Evolutionary conservation across 163 green algal species (phyloP), one percentile per base, ranked within the genome.

Genomic region (Chlamydomonas reinhardtii): DNA sequence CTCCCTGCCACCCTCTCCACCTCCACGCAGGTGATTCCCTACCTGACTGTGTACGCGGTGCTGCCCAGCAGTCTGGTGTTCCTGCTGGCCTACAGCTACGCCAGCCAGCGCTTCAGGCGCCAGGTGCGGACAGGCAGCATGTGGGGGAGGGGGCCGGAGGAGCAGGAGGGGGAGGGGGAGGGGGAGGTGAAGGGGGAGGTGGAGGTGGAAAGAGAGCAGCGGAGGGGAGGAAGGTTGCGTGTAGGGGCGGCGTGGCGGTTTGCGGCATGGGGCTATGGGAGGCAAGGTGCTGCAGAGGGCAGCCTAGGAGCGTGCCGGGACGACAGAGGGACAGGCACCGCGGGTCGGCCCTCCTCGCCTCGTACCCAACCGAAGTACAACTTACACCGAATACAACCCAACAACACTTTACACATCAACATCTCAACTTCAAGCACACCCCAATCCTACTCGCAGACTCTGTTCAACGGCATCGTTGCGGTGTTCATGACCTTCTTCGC

Each of bases 31-130:
- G 94, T 97, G 34, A 97, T 99, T 71, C 97, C 97, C 17, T 99
- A 97, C 90, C 89, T 99, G 17, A 98, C 94, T 25, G 91, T 99
- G 3, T 99, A 99, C 83, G 97, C 92, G 17, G 97, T 98, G 48
- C 93, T 98, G 76, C 97, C 97, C 14, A 87, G 82, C 22, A 98
- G 94, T 11, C 69, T 99, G n/a, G 17, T 97, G 25, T 99, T 99
- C 90, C 92, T 99, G 81, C 79, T 98, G 25, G 54, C 89, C 0
- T 99, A 97, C 92, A 95, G 93, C 0, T 91, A 89, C 22, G 95
- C 93, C 12, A 94, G 92, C 9, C 94, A 97, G 85, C 84, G 84
- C 34, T 92, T 98, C 29, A 52, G 52, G 52, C 20, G 79, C 16
- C 79, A 85, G 79, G 79, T 85, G 54, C 2, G 64, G 64, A 15